Conservation (phyloP, 495 filamentous ascomycete genomes). For the Penicillium crystallinum region DNA sequence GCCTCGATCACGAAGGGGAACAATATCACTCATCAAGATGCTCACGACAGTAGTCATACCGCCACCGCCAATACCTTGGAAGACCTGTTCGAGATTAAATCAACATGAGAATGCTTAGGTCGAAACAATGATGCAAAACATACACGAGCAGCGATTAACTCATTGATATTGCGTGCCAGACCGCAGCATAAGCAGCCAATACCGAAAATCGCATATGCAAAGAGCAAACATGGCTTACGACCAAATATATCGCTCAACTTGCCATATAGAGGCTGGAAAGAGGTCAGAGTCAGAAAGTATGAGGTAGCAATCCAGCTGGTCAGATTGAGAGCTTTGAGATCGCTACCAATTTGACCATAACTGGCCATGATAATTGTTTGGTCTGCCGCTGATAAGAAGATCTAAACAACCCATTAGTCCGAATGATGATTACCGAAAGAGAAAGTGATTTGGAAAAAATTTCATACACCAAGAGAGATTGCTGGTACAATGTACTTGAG, state of each 20-base stretch:
- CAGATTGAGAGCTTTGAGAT: conserved; percentile 69
- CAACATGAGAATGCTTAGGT: background rate
- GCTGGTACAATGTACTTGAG: conserved; percentile 47
- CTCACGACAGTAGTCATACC: conserved; percentile 79
- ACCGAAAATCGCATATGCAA: conserved; percentile 69
- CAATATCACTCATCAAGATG: conserved; percentile 74
- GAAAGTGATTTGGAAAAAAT: background rate
- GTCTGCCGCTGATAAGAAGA: conserved; percentile 72
- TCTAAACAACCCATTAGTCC: conserved; percentile 19
- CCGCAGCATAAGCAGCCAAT: conserved; percentile 70
- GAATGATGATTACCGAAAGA: background rate
- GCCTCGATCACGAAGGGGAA: conserved; percentile 70
- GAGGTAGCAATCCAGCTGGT: conserved; percentile 85
- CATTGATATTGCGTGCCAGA: conserved; percentile 59
- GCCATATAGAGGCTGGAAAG: conserved; percentile 76
- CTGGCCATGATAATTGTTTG: conserved; percentile 77
- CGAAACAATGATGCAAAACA: background rate
- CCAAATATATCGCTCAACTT: conserved; percentile 79
- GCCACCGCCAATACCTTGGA: conserved; percentile 75
- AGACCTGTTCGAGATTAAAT: conserved; percentile 27
- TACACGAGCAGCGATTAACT: conserved; percentile 64
- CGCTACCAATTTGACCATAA: conserved; percentile 77
- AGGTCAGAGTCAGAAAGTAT: conserved; percentile 68
- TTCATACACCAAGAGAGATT: conserved; percentile 48
- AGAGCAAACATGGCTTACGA: conserved; percentile 69